These are phyloP conservation scores for Diophrys appendiculata DNA, from an alignment of 73 alveolate species.

Conservation along the genomic window DNA sequence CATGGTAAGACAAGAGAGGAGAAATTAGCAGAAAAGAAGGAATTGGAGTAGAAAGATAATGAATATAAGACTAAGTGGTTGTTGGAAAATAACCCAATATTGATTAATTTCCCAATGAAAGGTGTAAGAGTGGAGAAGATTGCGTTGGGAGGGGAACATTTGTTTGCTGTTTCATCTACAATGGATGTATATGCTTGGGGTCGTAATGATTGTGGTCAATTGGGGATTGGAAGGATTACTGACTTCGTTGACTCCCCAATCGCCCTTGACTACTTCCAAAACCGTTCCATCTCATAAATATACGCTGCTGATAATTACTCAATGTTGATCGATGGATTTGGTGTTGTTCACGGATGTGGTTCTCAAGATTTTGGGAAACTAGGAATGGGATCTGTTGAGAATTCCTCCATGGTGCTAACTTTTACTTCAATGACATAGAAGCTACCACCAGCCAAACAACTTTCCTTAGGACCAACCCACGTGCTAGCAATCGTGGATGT, in stretches of 20 bases:
- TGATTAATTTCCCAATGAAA: neutral
- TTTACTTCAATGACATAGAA: slow-evolving; percentile 16
- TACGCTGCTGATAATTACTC: slow-evolving; percentile 53
- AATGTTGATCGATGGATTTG: slow-evolving; percentile 37
- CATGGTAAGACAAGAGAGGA: neutral
- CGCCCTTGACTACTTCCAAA: slow-evolving; percentile 21
- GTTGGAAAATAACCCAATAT: neutral
- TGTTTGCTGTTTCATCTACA: slow-evolving; percentile 29
- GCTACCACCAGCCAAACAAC: slow-evolving; percentile 23
- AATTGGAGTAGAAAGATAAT: neutral
- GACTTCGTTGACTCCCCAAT: slow-evolving; percentile 30
- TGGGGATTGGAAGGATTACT: slow-evolving; percentile 48
- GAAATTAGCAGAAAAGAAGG: neutral
- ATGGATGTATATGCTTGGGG: slow-evolving; percentile 62
- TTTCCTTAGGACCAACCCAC: slow-evolving; percentile 56
- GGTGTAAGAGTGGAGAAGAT: slow-evolving; percentile 11
- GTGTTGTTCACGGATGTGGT: slow-evolving; percentile 44
- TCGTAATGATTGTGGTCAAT: slow-evolving; percentile 47
- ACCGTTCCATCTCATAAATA: slow-evolving; percentile 9
- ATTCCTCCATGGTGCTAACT: neutral
- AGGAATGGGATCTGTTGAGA: slow-evolving; percentile 12
- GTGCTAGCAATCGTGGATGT: slow-evolving; percentile 45
- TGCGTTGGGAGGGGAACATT: slow-evolving; percentile 64
- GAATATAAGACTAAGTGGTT: neutral
- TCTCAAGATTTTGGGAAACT: slow-evolving; percentile 38